These are phyloP conservation scores for Oenanthe javanica DNA, from an alignment of 140 eudicot genomes.

Conservation along the genomic window DNA sequence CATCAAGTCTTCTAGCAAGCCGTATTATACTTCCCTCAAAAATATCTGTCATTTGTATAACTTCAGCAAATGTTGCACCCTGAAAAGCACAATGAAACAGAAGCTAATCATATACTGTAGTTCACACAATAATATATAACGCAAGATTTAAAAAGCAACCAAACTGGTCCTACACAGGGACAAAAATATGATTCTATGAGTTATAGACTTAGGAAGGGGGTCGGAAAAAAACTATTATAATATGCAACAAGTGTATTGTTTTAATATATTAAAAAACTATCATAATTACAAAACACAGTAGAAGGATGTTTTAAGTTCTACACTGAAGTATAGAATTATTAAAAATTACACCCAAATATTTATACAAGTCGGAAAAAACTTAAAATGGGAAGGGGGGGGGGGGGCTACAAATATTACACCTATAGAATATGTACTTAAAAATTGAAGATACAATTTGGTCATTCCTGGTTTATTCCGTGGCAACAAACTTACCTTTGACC, in stretches of 20 bases:
- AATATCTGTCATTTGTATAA: slow-evolving; percentile 95
- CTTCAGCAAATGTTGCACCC: slow-evolving; percentile 86
- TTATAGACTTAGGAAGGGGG: neutral
- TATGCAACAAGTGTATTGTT: too few relatives aligned
- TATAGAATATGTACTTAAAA: too few relatives aligned
- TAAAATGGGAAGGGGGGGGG: neutral
- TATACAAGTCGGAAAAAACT: neutral
- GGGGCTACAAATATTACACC: neutral
- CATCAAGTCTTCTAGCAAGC: slow-evolving; percentile 94
- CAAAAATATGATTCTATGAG: neutral
- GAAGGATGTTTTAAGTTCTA: neutral
- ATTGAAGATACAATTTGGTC: neutral
- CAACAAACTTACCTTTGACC: slow-evolving; percentile 70
- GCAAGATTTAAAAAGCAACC: neutral
- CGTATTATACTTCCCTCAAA: slow-evolving; percentile 96
- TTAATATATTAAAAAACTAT: too few relatives aligned
- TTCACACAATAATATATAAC: neutral
- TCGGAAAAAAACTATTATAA: neutral
- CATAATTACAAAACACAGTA: neutral
- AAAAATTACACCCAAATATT: neutral
- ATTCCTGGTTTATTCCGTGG: neutral
- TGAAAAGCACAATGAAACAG: slow-evolving; percentile 17
- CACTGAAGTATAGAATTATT: too few relatives aligned
- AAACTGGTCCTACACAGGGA: neutral
- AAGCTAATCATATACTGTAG: neutral